Conservation (phyloP, 2,329 filamentous ascomycete genomes). For the Alternaria sp. region DNA sequence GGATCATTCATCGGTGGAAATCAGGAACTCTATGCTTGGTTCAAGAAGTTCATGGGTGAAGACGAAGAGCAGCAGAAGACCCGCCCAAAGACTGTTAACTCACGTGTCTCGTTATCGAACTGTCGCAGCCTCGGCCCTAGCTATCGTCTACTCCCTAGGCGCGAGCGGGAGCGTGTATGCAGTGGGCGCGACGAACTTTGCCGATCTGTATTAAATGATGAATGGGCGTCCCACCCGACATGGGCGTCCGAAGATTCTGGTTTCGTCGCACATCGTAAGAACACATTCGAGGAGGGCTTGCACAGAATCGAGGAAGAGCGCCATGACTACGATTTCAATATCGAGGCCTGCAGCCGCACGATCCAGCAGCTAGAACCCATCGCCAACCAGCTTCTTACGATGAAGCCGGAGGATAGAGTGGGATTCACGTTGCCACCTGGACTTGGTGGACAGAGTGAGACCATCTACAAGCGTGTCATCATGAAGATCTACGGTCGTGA, state of each 20-base stretch:
- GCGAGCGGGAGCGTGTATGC: slow-evolving; percentile 89
- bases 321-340: slow-evolving; percentile 98
- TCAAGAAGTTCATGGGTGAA: slow-evolving; percentile 83
- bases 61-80: slow-evolving; percentile 64
- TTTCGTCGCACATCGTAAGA: slow-evolving; percentile 97
- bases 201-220: slow-evolving; percentile 90
- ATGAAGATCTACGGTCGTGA: slow-evolving; percentile 96
- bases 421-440: slow-evolving; percentile 81
- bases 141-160: slow-evolving; percentile 88
- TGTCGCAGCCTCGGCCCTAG: slow-evolving; percentile 95
- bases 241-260: slow-evolving; percentile 99
- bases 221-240: slow-evolving; percentile 98
- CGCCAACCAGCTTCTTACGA: slow-evolving; percentile 84
- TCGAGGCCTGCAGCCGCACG: slow-evolving; percentile 92
- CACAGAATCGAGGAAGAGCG: slow-evolving; percentile 98
- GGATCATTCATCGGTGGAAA: slow-evolving; percentile 87
- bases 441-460: slow-evolving; percentile 90
- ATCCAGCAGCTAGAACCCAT: slow-evolving; percentile 96
- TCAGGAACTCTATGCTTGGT: slow-evolving; percentile 85
- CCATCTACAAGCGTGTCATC: slow-evolving; percentile 95
- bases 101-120: slow-evolving; percentile 90
- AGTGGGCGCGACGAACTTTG: slow-evolving; percentile 95
- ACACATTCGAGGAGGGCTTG: slow-evolving; percentile 90
- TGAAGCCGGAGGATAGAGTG: slow-evolving; percentile 74
- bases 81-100: slow-evolving; percentile 72